Conservation (phyloP, 208 protist species). For the Angomonas deanei region DNA sequence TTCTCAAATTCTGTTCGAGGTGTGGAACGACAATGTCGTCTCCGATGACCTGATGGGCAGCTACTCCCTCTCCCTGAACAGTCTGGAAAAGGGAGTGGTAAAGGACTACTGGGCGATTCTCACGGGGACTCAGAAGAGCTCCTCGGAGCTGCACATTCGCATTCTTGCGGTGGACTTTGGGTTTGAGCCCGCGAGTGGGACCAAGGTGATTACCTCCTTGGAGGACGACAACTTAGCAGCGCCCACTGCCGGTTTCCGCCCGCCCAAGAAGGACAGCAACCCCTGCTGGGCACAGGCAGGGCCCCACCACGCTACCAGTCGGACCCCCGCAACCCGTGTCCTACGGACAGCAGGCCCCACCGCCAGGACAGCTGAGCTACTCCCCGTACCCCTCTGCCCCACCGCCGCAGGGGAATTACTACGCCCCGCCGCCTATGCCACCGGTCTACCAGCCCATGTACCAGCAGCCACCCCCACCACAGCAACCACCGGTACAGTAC, state of each 20-base stretch:
- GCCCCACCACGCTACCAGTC: neutral
- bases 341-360: neutral
- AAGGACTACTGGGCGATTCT: conserved; percentile 56
- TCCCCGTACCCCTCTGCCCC: neutral
- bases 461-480: neutral
- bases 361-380: neutral
- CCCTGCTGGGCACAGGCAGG: neutral
- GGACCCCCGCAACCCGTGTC: neutral
- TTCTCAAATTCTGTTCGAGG: conserved; percentile 43
- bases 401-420: neutral
- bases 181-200: conserved; percentile 10
- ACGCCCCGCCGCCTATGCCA: neutral
- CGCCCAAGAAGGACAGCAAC: neutral
- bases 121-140: conserved; percentile 26
- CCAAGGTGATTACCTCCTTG: conserved; percentile 10
- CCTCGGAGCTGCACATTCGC: conserved; percentile 57
- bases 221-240: conserved; percentile 11
- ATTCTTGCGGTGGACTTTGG: conserved; percentile 77
- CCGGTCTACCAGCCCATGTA: neutral
- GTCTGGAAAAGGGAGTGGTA: conserved; percentile 50
- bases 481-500: neutral
- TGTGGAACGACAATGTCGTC: conserved; percentile 70
- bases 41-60: conserved; percentile 51
- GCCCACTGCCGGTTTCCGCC: neutral
- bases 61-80: conserved; percentile 44